A percentile compares a stretch with the other conserved stretches of the same genome.
phyloP scores from a whole-genome alignment of 106 monocot genomes.

The Dendrobium catenatum region DNA sequence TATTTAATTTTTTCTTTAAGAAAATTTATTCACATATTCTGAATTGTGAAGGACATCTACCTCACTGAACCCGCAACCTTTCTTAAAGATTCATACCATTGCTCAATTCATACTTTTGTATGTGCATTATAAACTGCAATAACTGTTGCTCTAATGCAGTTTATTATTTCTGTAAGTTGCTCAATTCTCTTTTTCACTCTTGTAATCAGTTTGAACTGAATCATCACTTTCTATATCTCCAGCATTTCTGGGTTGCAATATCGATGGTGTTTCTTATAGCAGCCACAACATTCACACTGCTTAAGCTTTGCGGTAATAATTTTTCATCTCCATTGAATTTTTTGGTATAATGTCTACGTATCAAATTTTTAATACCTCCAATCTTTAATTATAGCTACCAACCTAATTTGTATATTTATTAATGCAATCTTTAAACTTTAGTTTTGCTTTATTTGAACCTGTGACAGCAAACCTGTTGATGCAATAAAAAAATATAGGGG shows the following conservation, averaged over 20 bases:
- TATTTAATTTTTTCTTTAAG: not conserved
- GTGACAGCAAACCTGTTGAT: not conserved
- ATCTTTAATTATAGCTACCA: not conserved
- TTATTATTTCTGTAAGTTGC: not conserved
- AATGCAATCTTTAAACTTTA: too few species aligned
- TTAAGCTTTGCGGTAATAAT: conserved; percentile 78
- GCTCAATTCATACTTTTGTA: not conserved
- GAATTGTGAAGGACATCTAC: not conserved
- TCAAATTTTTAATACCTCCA: not conserved
- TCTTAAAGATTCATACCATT: not conserved
- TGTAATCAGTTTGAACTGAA: conserved; percentile 9
- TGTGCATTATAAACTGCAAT: not conserved
- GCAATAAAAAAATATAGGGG: too few species aligned
- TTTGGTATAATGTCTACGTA: not conserved
- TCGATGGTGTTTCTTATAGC: conserved; percentile 93
- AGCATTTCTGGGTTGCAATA: conserved; percentile 97
- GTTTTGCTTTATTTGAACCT: not conserved
- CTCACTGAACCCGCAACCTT: not conserved
- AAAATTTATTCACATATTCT: not conserved
- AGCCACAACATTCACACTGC: conserved; percentile 89
- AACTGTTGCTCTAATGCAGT: not conserved
- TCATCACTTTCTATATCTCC: conserved; percentile 9
- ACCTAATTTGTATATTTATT: not conserved
- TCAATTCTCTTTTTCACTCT: not conserved
- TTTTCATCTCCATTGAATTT: not conserved